Evolutionary conservation across 768 basidiomycete species (phyloP), one percentile per base, ranked within the genome.

Genomic region (Agaricus subrufescens): DNA sequence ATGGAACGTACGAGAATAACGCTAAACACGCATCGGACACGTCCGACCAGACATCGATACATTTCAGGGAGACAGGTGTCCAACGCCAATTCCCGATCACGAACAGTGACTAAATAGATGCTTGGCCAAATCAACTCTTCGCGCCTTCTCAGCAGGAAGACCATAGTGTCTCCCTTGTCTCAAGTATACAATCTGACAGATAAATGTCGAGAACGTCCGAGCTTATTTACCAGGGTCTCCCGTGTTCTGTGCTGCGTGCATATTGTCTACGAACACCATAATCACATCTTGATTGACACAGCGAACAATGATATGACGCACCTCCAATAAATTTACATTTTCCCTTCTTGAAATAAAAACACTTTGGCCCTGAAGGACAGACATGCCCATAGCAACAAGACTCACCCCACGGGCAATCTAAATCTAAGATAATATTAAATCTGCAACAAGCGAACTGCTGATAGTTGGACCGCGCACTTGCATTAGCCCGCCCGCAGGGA

Each of bases 241-340:
- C 19, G 48, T 14, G 42, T 44, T 43, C 48, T 60, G 68, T 69
- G 70, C 73, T 61, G 68, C 72, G 63, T 77, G 74, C 75, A 75
- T 75, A 61, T 74, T 71, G 64, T 54, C 73, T 76, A 62, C 38
- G 54, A 27, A 37, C 44, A 43, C 40, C 52, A 50, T 49, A 47
- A 57, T 59, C 49, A 63, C 47, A 61, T 65, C 11, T 34, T 48
- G 61, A 63, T 60, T 55, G 59, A 60, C 48, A 8, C 34, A 11
- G 11, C 5, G 34, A 34, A 34, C 11, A 8, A 7, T 34, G 34
- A 34, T 34, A 8, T 7, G 34, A 73, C 73, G 58, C 58, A 86
- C 85, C 73, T 67, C 80, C 84, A 59, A 72, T 66, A 67, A 87
- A 87, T 66, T 81, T 85, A 67, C 86, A 87, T 54, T 70, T 79